A percentile compares a stretch with the other conserved stretches of the same genome.
Evolutionary conservation across 257 asterid species (phyloP).

Genomic region (Apocynum venetum): DNA sequence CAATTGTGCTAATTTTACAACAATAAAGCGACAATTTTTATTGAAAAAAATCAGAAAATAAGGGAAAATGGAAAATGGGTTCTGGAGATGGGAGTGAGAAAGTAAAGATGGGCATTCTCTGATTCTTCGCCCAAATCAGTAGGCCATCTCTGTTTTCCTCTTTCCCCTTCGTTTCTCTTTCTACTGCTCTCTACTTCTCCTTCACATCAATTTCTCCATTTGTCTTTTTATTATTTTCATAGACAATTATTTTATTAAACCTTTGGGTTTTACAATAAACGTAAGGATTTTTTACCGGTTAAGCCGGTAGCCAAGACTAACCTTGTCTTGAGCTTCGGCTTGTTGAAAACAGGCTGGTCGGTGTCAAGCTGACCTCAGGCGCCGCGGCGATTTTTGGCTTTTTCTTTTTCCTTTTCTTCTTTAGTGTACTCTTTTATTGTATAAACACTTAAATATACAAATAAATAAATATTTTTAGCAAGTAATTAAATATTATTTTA

Average conservation of each 20-base stretch:
- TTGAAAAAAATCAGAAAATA: not conserved
- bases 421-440: not conserved
- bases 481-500: too few relatives aligned
- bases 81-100: not conserved
- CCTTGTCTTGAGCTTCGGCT: constrained; percentile 8
- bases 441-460: not conserved
- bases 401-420: not conserved
- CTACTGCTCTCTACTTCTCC: constrained; percentile 10
- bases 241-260: constrained; percentile 12
- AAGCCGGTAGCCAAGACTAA: constrained; percentile 27
- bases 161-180: constrained; percentile 2
- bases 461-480: not conserved
- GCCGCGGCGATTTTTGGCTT: not conserved
- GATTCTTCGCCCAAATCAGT: constrained; percentile 25
- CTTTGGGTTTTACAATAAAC: not conserved
- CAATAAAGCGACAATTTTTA: not conserved
- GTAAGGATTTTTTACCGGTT: constrained; percentile 28
- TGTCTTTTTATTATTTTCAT: constrained; percentile 24
- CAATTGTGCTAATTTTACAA: not conserved
- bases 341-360: not conserved
- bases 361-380: not conserved
- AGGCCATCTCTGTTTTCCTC: constrained; percentile 24
- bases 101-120: constrained; percentile 19
- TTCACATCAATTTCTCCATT: constrained; percentile 7
- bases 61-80: constrained; percentile 10